Conservation (phyloP, 768 basidiomycete genomes). For the Pleurotus djamor region DNA sequence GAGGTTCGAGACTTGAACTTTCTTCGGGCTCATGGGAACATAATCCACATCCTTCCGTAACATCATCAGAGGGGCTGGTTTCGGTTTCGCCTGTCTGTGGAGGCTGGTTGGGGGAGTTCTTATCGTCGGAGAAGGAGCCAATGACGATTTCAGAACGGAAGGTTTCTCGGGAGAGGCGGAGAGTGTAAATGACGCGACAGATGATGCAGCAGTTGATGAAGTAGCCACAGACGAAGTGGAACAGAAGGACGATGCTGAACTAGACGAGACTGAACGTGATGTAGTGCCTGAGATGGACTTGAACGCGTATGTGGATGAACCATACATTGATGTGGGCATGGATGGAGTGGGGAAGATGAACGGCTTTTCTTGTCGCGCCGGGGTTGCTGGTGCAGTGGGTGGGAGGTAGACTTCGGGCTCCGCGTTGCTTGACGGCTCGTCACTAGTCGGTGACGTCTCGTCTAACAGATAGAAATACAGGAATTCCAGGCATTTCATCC, state of each 20-base stretch:
- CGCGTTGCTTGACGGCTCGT: background rate
- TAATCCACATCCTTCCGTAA: conserved; percentile 72
- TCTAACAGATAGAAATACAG: conserved; percentile 90
- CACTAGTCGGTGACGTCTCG: conserved; percentile 14
- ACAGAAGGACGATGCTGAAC: conserved; percentile 38
- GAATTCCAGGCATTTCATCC: conserved; percentile 96
- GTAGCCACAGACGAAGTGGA: conserved; percentile 41
- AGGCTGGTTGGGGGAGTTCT: conserved; percentile 11
- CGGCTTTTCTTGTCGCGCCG: conserved; percentile 2
- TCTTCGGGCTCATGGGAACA: conserved; percentile 70
- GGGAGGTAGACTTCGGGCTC: background rate
- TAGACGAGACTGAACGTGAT: conserved; percentile 39
- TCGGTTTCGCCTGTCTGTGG: conserved; percentile 28
- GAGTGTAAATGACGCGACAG: conserved; percentile 25
- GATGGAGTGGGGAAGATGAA: background rate
- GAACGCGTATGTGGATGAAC: conserved; percentile 15
- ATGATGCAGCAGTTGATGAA: conserved; percentile 35
- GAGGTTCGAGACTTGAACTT: conserved; percentile 17
- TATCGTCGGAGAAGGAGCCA: conserved; percentile 12
- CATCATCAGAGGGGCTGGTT: conserved; percentile 59
- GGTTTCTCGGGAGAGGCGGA: conserved; percentile 45
- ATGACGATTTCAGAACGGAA: conserved; percentile 16
- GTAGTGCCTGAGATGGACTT: conserved; percentile 21
- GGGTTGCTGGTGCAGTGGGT: conserved; percentile 14
- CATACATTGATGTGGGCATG: conserved; percentile 7